Percentiles rank a stretch among this genome's conserved stretches.
phyloP scores from a whole-genome alignment of 805 yeast species.

The Metschnikowia reukaufii region DNA sequence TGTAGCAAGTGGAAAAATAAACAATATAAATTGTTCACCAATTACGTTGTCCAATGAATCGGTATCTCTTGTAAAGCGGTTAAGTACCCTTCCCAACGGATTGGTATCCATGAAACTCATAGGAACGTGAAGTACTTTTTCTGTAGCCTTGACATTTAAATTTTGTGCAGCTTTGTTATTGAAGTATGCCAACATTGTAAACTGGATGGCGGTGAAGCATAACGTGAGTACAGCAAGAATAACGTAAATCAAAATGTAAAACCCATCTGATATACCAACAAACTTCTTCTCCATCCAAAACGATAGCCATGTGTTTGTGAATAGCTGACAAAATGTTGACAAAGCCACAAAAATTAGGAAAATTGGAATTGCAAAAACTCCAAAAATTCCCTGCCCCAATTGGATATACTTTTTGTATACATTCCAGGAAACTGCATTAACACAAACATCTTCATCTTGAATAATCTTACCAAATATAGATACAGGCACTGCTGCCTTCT shows the following conservation, averaged over 20 bases:
- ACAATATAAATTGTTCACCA: conserved; percentile 64
- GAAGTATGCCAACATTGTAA: conserved; percentile 47
- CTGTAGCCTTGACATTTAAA: conserved; percentile 63
- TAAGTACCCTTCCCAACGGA: conserved; percentile 83
- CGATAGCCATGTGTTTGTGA: conserved; percentile 77
- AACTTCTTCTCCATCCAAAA: conserved; percentile 73
- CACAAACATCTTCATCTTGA: conserved; percentile 18
- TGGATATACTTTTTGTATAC: conserved; percentile 35
- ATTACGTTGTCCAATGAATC: conserved; percentile 81
- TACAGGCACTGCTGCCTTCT: no score
- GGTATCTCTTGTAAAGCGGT: conserved; percentile 85
- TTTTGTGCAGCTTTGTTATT: conserved; percentile 53
- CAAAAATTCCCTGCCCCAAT: conserved; percentile 29
- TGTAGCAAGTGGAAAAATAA: conserved; percentile 52
- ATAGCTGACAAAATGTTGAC: conserved; percentile 52
- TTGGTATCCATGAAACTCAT: conserved; percentile 83
- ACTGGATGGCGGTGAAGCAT: conserved; percentile 42
- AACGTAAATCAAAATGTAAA: conserved; percentile 74
- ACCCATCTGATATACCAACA: conserved; percentile 43
- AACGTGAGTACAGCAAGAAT: conserved; percentile 55
- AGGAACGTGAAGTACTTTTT: conserved; percentile 67
- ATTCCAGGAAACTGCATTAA: conserved; percentile 27
- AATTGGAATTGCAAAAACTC: conserved; percentile 24
- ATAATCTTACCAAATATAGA: neutral
- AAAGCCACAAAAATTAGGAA: conserved; percentile 24